These are phyloP conservation scores for Arxiozyma slooffiae DNA, from an alignment of 1,139 yeast genomes.

Conservation along the genomic window DNA sequence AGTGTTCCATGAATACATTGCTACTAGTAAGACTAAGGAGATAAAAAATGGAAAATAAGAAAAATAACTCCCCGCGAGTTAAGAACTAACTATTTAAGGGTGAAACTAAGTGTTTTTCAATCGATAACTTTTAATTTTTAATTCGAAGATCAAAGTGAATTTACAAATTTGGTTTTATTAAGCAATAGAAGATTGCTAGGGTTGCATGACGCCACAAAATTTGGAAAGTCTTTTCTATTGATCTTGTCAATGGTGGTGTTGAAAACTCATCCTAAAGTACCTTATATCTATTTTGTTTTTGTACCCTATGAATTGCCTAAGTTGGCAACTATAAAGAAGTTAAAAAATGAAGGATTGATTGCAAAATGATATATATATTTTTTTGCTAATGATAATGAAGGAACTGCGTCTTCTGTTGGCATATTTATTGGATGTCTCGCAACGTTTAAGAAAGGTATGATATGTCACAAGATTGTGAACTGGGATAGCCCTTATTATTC, in stretches of 20 bases:
- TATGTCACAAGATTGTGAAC: neutral
- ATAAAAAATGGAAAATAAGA: neutral
- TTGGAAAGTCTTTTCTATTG: slow-evolving; percentile 1
- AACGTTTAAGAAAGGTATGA: neutral
- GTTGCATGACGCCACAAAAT: neutral
- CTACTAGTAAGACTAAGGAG: neutral
- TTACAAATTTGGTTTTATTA: neutral
- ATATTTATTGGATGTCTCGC: neutral
- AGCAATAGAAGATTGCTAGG: neutral
- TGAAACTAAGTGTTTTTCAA: neutral
- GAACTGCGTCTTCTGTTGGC: neutral
- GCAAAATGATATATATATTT: neutral
- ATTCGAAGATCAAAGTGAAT: neutral
- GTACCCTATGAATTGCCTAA: neutral
- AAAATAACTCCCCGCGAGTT: neutral
- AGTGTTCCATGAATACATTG: neutral
- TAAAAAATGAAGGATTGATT: neutral
- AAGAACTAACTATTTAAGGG: neutral
- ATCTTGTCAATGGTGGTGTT: neutral
- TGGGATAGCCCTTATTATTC: neutral
- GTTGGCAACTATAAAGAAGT: neutral
- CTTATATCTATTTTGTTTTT: neutral
- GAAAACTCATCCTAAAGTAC: neutral
- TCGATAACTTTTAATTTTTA: neutral
- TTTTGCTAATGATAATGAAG: no score